Evolutionary conservation across 2,329 filamentous ascomycete genomes (phyloP).

Genomic region (Paraphaeosphaeria minitans): DNA sequence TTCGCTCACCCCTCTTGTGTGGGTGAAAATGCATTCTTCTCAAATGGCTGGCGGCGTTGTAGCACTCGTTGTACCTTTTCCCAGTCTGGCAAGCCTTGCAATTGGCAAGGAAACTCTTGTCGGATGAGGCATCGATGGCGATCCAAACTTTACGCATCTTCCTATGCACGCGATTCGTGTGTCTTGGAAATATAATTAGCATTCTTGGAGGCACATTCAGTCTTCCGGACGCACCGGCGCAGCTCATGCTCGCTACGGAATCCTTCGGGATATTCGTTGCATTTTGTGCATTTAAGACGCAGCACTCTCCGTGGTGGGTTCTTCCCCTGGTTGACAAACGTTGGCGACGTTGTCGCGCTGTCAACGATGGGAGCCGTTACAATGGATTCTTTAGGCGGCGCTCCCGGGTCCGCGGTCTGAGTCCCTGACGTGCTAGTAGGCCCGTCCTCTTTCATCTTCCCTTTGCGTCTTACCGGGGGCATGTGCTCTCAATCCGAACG

Average conservation of each 20-base stretch:
- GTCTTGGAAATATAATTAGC: conserved; percentile 28
- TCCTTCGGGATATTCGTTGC: conserved; percentile 74
- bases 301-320: conserved; percentile 39
- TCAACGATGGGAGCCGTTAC: conserved; percentile 33
- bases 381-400: conserved; percentile 36
- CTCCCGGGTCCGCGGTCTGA: conserved; percentile 31
- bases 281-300: conserved; percentile 63
- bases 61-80: conserved; percentile 88
- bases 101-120: conserved; percentile 70
- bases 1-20: conserved; percentile 59
- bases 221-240: conserved; percentile 6
- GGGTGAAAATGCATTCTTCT: conserved; percentile 86
- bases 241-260: conserved; percentile 85
- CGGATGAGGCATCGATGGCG: conserved; percentile 64
- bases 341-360: conserved; percentile 39
- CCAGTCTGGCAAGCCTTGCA: conserved; percentile 80
- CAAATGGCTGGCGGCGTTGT: conserved; percentile 91
- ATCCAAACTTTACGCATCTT: conserved; percentile 66
- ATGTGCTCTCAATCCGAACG: conserved; percentile 29
- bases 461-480: conserved; percentile 41
- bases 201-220: neutral
- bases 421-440: conserved; percentile 29
- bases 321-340: conserved; percentile 36
- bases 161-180: conserved; percentile 69
- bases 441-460: conserved; percentile 42